Evolutionary conservation across 257 asterid genomes (phyloP).

Genomic region (Rubia yunnanensis): DNA sequence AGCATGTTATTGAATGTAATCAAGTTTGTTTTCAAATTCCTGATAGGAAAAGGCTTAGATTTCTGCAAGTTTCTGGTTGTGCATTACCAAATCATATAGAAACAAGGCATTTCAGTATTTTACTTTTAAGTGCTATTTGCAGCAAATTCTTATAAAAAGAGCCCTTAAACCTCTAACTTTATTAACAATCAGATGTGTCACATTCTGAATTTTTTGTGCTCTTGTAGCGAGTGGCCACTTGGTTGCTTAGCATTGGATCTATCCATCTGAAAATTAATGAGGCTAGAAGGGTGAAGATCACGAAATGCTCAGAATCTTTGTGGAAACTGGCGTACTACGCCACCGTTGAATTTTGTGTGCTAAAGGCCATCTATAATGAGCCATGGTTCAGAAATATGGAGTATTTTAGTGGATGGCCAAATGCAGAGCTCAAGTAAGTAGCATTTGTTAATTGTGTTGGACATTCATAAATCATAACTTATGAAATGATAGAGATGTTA

Average conservation of each 20-base stretch:
- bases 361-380: slow-evolving; percentile 40
- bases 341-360: slow-evolving; percentile 47
- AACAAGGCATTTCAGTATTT: neutral
- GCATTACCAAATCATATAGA: neutral
- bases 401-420: slow-evolving; percentile 81
- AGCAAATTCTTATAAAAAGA: neutral
- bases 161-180: neutral
- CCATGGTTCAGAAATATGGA: slow-evolving; percentile 67
- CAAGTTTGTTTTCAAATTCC: neutral
- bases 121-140: neutral
- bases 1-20: neutral
- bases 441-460: neutral
- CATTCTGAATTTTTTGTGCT: slow-evolving; percentile 21
- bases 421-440: slow-evolving; percentile 53
- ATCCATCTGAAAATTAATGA: slow-evolving; percentile 33
- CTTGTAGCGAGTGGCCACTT: slow-evolving; percentile 61
- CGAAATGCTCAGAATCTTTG: slow-evolving; percentile 88
- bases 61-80: neutral
- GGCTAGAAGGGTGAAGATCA: slow-evolving; percentile 51
- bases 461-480: neutral
- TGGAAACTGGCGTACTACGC: slow-evolving; percentile 89
- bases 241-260: slow-evolving; percentile 50
- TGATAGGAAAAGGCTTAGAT: neutral
- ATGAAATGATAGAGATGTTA: neutral
- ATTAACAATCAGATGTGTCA: neutral